phyloP scores from a whole-genome alignment of 140 eudicot species.

The Cichorium intybus region DNA sequence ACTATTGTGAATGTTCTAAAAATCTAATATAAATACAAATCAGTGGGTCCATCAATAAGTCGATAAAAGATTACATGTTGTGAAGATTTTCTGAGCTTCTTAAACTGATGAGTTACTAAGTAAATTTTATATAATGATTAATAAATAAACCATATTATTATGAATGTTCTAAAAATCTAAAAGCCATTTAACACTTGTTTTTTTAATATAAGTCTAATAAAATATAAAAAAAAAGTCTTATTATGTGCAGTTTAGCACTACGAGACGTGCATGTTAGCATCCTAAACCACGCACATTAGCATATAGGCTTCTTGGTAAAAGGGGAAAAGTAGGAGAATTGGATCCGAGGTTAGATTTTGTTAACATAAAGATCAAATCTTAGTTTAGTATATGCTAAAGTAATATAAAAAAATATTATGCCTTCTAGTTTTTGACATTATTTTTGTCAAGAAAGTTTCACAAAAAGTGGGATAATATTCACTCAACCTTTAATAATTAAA shows the following conservation, averaged over 20 bases:
- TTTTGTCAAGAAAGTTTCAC: not conserved
- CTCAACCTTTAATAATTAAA: not conserved
- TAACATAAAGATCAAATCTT: not conserved
- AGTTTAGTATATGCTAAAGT: not conserved
- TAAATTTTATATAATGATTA: no score
- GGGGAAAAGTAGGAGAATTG: slow-evolving; percentile 5
- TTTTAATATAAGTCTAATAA: no score
- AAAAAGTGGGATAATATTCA: not conserved
- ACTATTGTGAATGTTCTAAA: no score
- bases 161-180: no score
- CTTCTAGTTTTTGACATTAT: slow-evolving; percentile 4
- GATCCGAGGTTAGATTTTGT: slow-evolving; percentile 19
- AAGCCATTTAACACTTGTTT: no score
- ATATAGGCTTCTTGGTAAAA: slow-evolving; percentile 1
- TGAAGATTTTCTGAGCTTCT: no score
- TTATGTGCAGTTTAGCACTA: slow-evolving; percentile 16
- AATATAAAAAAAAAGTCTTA: no score
- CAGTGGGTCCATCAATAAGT: no score
- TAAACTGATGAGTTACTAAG: no score
- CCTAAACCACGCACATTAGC: not conserved
- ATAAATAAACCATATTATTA: no score
- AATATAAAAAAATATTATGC: not conserved
- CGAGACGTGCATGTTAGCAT: slow-evolving; percentile 13
- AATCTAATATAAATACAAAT: no score
- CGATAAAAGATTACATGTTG: no score